These are phyloP conservation scores for Teunomyces stri DNA, from an alignment of 805 yeast species.

Conservation along the genomic window DNA sequence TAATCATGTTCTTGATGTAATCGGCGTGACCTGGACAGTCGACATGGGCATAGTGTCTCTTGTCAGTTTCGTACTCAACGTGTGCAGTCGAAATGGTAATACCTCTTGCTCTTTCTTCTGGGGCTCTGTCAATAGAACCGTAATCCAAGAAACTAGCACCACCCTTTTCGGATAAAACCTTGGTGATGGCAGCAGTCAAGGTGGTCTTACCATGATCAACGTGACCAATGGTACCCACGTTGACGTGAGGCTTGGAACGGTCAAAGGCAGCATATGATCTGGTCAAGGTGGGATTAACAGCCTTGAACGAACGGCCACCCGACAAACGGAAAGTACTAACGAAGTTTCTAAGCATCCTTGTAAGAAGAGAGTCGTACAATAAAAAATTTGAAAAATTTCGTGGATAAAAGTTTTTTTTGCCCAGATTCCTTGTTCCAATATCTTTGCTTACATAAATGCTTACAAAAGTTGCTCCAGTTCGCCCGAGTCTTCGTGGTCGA, in stretches of 20 bases:
- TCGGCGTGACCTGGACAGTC: constrained; percentile 99
- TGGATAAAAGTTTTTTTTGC: constrained; percentile 3
- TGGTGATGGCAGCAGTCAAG: constrained; percentile 97
- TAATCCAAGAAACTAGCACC: constrained; percentile 95
- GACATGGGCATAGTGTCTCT: constrained; percentile 95
- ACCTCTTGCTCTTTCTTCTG: constrained; percentile 99
- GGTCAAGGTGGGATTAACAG: constrained; percentile 26
- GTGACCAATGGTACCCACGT: constrained; percentile 97
- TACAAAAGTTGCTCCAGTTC: constrained; percentile 2
- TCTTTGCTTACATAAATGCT: not conserved
- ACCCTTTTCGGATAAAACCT: constrained; percentile 82
- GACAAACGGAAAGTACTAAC: constrained; percentile 27
- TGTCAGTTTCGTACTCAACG: constrained; percentile 93
- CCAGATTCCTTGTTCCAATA: not conserved
- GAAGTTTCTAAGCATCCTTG: constrained; percentile 28
- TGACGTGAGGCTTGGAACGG: constrained; percentile 95
- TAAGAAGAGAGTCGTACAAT: constrained; percentile 4
- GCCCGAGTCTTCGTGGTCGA: not conserved
- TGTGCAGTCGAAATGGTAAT: constrained; percentile 97
- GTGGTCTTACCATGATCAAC: constrained; percentile 99
- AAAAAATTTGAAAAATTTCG: constrained; percentile 5
- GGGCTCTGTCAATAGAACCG: constrained; percentile 92
- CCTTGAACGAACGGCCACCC: constrained; percentile 19
- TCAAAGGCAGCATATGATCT: constrained; percentile 70
- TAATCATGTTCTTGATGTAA: constrained; percentile 97